Percentiles rank a stretch among this genome's conserved stretches.
These are phyloP conservation scores for Metschnikowia similis DNA, from an alignment of 805 yeast genomes.

Conservation along the genomic window DNA sequence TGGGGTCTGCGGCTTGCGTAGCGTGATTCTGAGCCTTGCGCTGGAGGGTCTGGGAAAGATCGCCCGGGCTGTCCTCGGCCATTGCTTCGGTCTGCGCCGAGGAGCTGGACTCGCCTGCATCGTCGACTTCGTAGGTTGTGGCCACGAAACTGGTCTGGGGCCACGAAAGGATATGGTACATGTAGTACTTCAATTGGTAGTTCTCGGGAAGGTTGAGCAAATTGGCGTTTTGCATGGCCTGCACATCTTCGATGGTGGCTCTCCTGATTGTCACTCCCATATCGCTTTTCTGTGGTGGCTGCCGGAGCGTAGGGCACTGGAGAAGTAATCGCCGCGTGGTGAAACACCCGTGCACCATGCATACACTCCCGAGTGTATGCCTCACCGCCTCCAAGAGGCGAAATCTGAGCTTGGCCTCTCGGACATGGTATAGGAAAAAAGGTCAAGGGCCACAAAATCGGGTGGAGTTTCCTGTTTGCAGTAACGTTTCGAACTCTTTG, in stretches of 20 bases:
- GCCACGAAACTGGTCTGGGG: conserved; percentile 98
- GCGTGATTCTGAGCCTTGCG: neutral
- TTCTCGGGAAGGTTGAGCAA: conserved; percentile 91
- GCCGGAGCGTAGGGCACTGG: neutral
- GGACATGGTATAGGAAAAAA: too few relatives aligned
- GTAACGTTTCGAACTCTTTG: too few relatives aligned
- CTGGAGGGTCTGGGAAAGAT: neutral
- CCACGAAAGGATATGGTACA: conserved; percentile 94
- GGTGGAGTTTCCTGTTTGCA: too few relatives aligned
- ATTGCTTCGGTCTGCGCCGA: conserved; percentile 5
- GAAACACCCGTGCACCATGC: neutral
- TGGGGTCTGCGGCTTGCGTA: conserved; percentile 31
- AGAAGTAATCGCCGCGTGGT: neutral
- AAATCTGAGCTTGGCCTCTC: too few relatives aligned
- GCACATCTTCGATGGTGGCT: conserved; percentile 82
- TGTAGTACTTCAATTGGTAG: conserved; percentile 85
- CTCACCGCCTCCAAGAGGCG: too few relatives aligned
- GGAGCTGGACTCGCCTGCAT: conserved; percentile 14
- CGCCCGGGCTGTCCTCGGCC: neutral
- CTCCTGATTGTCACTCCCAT: conserved; percentile 87
- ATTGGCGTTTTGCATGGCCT: conserved; percentile 95
- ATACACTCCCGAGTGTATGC: too few relatives aligned
- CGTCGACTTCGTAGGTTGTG: conserved; percentile 56
- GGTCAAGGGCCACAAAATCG: too few relatives aligned
- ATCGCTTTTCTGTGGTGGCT: neutral